phyloP scores from a whole-genome alignment of 148 eudicot species.

The Heliosperma pusillum region DNA sequence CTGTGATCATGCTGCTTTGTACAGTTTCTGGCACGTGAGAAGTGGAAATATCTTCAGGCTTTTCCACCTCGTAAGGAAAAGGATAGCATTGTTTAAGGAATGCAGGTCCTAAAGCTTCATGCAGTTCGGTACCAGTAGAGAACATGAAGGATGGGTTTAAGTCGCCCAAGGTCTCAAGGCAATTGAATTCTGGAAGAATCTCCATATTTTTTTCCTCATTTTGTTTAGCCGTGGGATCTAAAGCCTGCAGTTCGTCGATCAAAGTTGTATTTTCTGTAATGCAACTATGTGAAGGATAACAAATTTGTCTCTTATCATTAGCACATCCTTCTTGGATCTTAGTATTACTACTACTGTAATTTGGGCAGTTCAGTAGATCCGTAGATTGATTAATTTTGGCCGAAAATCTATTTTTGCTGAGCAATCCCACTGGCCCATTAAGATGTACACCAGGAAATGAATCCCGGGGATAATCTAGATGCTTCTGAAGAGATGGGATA shows the following conservation, averaged over 20 bases:
- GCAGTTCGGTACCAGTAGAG: conserved; percentile 72
- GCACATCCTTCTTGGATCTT: conserved; percentile 19
- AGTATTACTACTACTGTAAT: conserved; percentile 16
- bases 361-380: neutral
- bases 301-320: conserved; percentile 15
- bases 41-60: conserved; percentile 28
- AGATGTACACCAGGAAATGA: conserved; percentile 27
- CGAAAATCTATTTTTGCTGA: conserved; percentile 23
- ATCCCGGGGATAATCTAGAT: conserved; percentile 23
- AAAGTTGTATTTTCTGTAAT: conserved; percentile 24
- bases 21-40: conserved; percentile 45
- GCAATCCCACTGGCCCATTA: conserved; percentile 21
- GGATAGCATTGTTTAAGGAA: conserved; percentile 41
- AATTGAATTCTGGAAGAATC: conserved; percentile 20
- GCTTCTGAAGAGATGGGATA: conserved; percentile 31
- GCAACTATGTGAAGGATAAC: conserved; percentile 26
- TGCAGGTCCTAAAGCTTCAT: conserved; percentile 73
- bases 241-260: conserved; percentile 12
- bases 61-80: conserved; percentile 38
- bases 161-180: conserved; percentile 21
- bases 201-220: conserved; percentile 10
- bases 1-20: conserved; percentile 45
- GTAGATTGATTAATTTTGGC: no score
- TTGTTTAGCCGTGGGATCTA: conserved; percentile 21
- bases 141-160: conserved; percentile 30